phyloP scores from a whole-genome alignment of 352 stramenopile genomes.

The Peronosclerospora sorghi region DNA sequence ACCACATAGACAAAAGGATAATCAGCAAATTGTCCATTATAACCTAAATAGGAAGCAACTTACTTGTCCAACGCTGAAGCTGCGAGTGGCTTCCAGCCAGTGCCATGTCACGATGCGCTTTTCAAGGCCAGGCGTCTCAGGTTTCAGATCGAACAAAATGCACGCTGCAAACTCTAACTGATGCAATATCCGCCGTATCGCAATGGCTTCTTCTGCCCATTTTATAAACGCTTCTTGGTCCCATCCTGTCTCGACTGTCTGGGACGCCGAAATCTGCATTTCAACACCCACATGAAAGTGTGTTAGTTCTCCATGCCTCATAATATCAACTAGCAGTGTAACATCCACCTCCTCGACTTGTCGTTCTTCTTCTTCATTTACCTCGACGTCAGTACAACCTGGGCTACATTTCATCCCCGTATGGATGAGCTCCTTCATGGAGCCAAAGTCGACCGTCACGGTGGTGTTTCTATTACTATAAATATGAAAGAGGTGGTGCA shows the following conservation, averaged over 20 bases:
- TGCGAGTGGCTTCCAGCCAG: conserved; percentile 41
- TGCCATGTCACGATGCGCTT: conserved; percentile 65
- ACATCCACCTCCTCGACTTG: conserved; percentile 30
- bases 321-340: background rate
- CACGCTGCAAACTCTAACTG: conserved; percentile 66
- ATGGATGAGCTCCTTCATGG: conserved; percentile 36
- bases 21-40: conserved; percentile 10
- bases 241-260: conserved; percentile 27
- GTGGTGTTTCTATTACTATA: conserved; percentile 28
- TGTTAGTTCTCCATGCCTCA: background rate
- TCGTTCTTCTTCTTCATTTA: conserved; percentile 23
- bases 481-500: conserved; percentile 47
- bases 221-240: conserved; percentile 35
- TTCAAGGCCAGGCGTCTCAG: conserved; percentile 50
- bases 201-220: conserved; percentile 31
- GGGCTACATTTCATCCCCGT: conserved; percentile 18
- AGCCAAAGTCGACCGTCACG: conserved; percentile 21
- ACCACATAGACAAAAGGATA: conserved; percentile 13
- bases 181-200: conserved; percentile 45
- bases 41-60: conserved; percentile 2
- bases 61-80: conserved; percentile 44
- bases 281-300: background rate
- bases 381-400: conserved; percentile 11
- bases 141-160: conserved; percentile 68
- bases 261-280: conserved; percentile 28